These are phyloP conservation scores for Ceratocystis huliohia DNA, from an alignment of 2,329 filamentous ascomycete species.

Conservation along the genomic window DNA sequence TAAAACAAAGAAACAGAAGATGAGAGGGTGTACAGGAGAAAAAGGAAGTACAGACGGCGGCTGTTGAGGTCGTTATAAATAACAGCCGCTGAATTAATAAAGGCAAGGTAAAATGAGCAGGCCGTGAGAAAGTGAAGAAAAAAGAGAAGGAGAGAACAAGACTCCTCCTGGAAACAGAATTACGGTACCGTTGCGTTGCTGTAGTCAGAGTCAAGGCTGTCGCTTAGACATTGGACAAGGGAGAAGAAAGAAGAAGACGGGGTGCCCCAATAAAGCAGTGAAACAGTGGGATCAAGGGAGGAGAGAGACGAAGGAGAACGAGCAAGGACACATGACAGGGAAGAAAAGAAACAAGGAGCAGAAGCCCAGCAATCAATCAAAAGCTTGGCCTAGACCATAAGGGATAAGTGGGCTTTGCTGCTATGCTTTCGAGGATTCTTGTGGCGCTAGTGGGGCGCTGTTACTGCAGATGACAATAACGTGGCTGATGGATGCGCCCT, in stretches of 20 bases:
- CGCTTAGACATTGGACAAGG: constrained; percentile 1
- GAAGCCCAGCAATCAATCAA: constrained; percentile 6
- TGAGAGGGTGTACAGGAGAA: background rate
- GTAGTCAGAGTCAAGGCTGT: constrained; percentile 7
- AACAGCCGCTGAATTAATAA: background rate
- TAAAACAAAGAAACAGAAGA: background rate
- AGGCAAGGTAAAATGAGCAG: background rate
- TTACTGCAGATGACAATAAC: background rate
- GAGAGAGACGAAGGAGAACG: background rate
- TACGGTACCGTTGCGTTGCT: background rate
- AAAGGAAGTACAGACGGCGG: background rate
- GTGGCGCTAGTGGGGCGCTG: background rate
- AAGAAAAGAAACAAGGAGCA: background rate
- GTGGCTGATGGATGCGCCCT: background rate
- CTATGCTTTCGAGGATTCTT: background rate
- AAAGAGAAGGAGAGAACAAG: background rate
- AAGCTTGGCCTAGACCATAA: background rate
- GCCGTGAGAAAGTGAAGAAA: background rate
- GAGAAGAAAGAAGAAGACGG: background rate
- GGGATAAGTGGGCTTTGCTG: background rate
- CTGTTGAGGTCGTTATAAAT: constrained; percentile 4
- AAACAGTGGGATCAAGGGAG: background rate
- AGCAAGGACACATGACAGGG: background rate
- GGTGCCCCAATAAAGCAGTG: background rate
- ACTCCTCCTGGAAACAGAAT: background rate